Conservation (phyloP, 352 stramenopile genomes). For the Phytophthora syringae region DNA sequence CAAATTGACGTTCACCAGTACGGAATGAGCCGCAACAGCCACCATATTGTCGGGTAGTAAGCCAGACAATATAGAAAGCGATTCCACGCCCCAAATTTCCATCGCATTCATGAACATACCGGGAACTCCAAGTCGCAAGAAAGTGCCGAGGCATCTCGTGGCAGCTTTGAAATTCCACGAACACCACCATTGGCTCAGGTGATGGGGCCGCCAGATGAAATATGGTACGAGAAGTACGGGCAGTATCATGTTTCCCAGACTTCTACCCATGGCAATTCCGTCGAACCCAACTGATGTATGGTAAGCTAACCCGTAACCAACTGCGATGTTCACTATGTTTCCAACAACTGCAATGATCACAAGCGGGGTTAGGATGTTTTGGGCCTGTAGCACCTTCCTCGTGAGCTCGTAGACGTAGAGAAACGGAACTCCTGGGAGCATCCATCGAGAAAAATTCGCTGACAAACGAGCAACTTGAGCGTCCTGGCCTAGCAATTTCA, state of each 20-base stretch:
- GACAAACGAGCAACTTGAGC: background rate
- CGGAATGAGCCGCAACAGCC: conserved; percentile 57
- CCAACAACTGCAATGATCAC: background rate
- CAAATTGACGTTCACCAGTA: conserved; percentile 62
- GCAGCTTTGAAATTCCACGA: background rate
- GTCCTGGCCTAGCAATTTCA: background rate
- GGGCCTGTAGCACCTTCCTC: background rate
- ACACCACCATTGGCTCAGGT: background rate
- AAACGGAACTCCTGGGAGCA: background rate
- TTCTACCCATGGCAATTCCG: background rate
- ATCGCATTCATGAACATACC: conserved; percentile 65
- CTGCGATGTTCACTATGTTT: background rate
- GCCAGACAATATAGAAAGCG: conserved; percentile 53
- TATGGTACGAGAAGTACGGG: background rate
- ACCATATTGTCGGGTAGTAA: conserved; percentile 52
- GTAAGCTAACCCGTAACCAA: background rate
- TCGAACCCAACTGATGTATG: background rate
- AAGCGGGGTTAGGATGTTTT: background rate
- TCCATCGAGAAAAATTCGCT: background rate
- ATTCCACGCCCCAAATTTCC: conserved; percentile 67
- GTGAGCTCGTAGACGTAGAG: background rate
- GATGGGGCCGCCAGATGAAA: background rate
- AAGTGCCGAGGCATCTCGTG: conserved; percentile 35
- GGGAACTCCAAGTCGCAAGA: conserved; percentile 54
- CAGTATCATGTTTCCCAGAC: background rate